phyloP scores from a whole-genome alignment of 73 alveolate genomes.

The Paramecium biaurelia region DNA sequence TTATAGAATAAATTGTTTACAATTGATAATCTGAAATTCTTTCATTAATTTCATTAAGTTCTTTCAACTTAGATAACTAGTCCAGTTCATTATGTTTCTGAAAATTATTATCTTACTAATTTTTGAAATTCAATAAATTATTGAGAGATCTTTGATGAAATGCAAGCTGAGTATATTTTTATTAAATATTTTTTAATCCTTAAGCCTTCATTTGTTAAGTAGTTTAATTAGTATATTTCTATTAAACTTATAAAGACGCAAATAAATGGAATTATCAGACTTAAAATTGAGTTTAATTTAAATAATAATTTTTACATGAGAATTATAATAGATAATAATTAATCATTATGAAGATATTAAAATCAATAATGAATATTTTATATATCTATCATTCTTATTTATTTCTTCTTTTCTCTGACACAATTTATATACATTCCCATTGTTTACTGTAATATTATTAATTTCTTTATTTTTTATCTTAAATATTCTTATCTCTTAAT shows the following conservation, averaged over 20 bases:
- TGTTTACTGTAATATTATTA: too few species aligned
- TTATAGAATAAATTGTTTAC: not conserved
- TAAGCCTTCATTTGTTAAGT: not conserved
- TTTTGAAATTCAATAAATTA: not conserved
- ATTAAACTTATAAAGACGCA: not conserved
- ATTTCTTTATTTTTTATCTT: not conserved
- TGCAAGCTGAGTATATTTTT: not conserved
- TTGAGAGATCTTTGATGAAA: not conserved
- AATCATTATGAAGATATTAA: not conserved
- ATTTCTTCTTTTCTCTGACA: too few species aligned
- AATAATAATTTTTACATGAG: not conserved
- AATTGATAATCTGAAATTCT: not conserved
- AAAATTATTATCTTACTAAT: not conserved
- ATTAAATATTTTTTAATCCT: not conserved
- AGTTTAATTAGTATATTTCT: not conserved
- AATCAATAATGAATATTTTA: too few species aligned
- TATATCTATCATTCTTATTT: too few species aligned
- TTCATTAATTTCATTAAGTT: not conserved
- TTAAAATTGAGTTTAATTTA: not conserved
- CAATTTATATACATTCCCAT: too few species aligned
- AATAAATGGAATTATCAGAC: not conserved
- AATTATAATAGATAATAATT: too few species aligned
- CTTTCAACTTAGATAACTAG: not conserved
- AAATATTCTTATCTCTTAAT: not conserved
- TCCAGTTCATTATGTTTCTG: not conserved